These are phyloP conservation scores for Starmerella khaoyaiensis DNA, from an alignment of 805 yeast genomes.

Conservation along the genomic window DNA sequence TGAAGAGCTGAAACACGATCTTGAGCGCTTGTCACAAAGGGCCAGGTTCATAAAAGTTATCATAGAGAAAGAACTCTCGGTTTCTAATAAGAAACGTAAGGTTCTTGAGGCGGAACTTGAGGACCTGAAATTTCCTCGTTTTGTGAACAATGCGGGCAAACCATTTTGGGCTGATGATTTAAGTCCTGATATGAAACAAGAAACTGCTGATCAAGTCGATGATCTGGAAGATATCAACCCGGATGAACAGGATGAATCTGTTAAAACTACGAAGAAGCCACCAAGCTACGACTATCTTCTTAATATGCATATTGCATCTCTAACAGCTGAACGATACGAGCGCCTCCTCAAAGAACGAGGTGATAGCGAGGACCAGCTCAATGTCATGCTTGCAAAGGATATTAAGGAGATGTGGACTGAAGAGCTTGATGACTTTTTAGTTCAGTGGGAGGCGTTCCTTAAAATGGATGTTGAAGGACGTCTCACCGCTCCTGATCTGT, in stretches of 20 bases:
- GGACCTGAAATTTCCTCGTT: constrained; percentile 52
- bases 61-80: constrained; percentile 55
- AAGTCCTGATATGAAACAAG: constrained; percentile 24
- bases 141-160: constrained; percentile 49
- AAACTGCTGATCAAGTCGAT: constrained; percentile 27
- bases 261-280: constrained; percentile 30
- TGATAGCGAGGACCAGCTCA: constrained; percentile 59
- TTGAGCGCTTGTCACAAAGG: constrained; percentile 64
- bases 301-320: constrained; percentile 88
- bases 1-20: constrained; percentile 53
- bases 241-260: constrained; percentile 26
- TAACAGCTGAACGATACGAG: constrained; percentile 81
- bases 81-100: constrained; percentile 62
- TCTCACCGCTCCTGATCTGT: constrained; percentile 34
- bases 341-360: constrained; percentile 60
- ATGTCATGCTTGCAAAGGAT: constrained; percentile 45
- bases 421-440: constrained; percentile 65
- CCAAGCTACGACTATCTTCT: constrained; percentile 70
- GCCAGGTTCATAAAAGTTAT: constrained; percentile 87
- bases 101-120: constrained; percentile 52
- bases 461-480: constrained; percentile 51
- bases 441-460: constrained; percentile 54
- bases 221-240: constrained; percentile 30
- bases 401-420: constrained; percentile 82
- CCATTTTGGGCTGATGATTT: constrained; percentile 38